Evolutionary conservation across 2,329 filamentous ascomycete species (phyloP), one percentile per base, ranked within the genome.

Genomic region (Escovopsis sp.): DNA sequence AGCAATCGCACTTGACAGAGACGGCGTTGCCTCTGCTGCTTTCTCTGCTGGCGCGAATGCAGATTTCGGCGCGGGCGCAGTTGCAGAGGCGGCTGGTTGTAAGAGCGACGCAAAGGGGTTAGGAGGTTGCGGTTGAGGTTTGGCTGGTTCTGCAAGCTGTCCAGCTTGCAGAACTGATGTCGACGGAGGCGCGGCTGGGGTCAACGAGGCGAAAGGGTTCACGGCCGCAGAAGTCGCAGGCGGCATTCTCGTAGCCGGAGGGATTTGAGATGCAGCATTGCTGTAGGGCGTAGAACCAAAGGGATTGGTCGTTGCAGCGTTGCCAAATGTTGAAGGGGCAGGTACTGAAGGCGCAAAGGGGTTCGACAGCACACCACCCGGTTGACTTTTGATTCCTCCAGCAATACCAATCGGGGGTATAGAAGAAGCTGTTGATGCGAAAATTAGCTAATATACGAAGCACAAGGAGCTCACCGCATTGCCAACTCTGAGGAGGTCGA

Each of bases 71-170:
- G 37, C 11, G 7, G 50, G 33, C 16, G 38, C 14, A 16, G 36
- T 42, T 34, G 49, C 52, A 12, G 50, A 53, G 42, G 32, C 16
- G 31, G 43, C 41, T 24, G 49, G 39, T 12, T 44, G 33, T 14
- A 46, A 33, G 1, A 32, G 35, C 25, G 47, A 38, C n/a, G 51
- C 36, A 14, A 59, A 57, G 11, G 53, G 48, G 32, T 46, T 54
- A 35, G 35, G 11, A 33, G 20, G 39, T 15, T 35, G 36, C 13
- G 14, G 3, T 25, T 36, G 39, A 27, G 31, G 5, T 39, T 25
- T 29, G 37, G 30, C n/a, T 39, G n/a, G 5, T 41, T 24, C 40
- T 40, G 38, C 30, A 9, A 15, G 35, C 31, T 43, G 44, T 7
- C 14, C 8, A 9, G 32, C 41, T 9, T 35, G 39, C 24, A 36